A percentile compares a stretch with the other conserved stretches of the same genome.
Conservation (phyloP, 768 basidiomycete genomes). For the Boletus coccyginus region DNA sequence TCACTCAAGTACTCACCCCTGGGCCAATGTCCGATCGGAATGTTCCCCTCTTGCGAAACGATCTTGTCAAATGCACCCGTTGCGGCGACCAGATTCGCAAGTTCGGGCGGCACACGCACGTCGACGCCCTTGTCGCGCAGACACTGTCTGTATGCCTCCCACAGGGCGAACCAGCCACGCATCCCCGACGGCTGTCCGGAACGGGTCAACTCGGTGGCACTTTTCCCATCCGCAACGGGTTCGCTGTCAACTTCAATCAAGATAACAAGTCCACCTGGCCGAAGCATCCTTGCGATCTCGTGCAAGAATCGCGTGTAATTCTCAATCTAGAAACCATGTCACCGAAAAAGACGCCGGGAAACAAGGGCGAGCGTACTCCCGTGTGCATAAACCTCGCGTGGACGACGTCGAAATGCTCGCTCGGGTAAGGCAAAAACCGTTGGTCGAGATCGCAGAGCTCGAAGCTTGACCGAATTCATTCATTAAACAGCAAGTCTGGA, state of each 20-base stretch:
- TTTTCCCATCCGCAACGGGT: constrained; percentile 47
- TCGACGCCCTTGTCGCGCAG: constrained; percentile 54
- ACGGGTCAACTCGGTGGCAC: constrained; percentile 34
- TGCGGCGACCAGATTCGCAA: constrained; percentile 46
- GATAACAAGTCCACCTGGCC: constrained; percentile 67
- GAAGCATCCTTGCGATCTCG: constrained; percentile 63
- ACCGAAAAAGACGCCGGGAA: constrained; percentile 1
- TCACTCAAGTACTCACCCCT: constrained; percentile 39
- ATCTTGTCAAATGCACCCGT: constrained; percentile 57
- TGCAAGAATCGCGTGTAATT: constrained; percentile 58
- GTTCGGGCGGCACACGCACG: constrained; percentile 52
- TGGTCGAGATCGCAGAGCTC: constrained; percentile 70
- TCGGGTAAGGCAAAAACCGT: constrained; percentile 58
- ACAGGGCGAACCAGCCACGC: constrained; percentile 61
- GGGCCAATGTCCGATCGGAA: constrained; percentile 71
- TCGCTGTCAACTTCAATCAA: constrained; percentile 60
- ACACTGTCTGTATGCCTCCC: constrained; percentile 60
- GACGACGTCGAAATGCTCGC: constrained; percentile 62
- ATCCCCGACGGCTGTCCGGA: constrained; percentile 37
- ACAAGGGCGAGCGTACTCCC: constrained; percentile 38
- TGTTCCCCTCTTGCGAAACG: constrained; percentile 51
- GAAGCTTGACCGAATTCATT: constrained; percentile 42
- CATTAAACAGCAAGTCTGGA: constrained; percentile 4
- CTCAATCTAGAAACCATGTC: constrained; percentile 45
- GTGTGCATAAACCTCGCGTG: constrained; percentile 69